phyloP scores from a whole-genome alignment of 1,284 basidiomycete species.

The Ustilago sp. region DNA sequence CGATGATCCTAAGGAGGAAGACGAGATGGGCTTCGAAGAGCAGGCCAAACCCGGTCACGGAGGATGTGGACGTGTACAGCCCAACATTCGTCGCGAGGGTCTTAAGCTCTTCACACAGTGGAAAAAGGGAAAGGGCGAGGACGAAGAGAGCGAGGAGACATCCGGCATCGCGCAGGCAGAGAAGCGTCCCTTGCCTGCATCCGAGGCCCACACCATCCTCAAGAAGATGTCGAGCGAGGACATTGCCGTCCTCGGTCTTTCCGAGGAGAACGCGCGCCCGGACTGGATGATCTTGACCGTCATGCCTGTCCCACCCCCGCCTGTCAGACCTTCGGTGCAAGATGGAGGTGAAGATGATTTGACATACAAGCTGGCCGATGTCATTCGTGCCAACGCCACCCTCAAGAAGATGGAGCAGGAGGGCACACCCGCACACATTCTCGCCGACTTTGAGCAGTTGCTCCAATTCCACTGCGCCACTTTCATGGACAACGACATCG shows the following conservation, averaged over 20 bases:
- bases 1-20: constrained; percentile 72
- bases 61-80: constrained; percentile 94
- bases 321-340: constrained; percentile 96
- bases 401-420: constrained; percentile 94
- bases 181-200: constrained; percentile 86
- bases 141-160: constrained; percentile 75
- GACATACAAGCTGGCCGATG: constrained; percentile 97
- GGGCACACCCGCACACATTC: constrained; percentile 94
- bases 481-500: constrained; percentile 99
- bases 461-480: constrained; percentile 96
- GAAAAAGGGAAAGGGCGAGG: constrained; percentile 89
- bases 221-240: constrained; percentile 84
- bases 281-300: constrained; percentile 99
- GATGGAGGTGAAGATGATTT: constrained; percentile 98
- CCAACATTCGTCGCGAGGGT: constrained; percentile 91
- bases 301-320: constrained; percentile 95
- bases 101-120: constrained; percentile 96
- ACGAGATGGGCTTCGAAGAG: constrained; percentile 65
- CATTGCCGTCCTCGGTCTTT: constrained; percentile 90
- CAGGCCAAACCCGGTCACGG: constrained; percentile 78
- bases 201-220: constrained; percentile 79
- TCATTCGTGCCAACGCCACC: constrained; percentile 93
- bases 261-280: constrained; percentile 93
- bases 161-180: constrained; percentile 81
- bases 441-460: constrained; percentile 94